Conservation (phyloP, 148 eudicot genomes). For the Drosera capensis region DNA sequence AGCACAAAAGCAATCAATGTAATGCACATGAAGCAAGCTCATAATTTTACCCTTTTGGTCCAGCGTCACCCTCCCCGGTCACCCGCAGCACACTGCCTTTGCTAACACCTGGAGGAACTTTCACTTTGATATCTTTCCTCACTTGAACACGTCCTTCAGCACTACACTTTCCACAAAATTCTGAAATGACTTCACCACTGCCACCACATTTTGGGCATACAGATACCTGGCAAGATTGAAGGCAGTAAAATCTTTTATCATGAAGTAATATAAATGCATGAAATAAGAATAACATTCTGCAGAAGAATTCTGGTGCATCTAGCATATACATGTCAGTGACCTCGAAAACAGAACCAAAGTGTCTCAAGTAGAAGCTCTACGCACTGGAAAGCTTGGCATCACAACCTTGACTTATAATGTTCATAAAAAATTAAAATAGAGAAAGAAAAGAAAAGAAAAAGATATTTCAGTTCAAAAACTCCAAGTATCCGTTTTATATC, state of each 20-base stretch:
- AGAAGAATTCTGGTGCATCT: neutral
- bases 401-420: too few relatives aligned
- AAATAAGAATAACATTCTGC: neutral
- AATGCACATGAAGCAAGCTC: conserved; percentile 1
- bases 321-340: too few relatives aligned
- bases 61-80: conserved; percentile 98
- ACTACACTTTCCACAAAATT: conserved; percentile 82
- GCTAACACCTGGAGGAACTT: conserved; percentile 96
- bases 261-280: neutral
- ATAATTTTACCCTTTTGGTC: conserved; percentile 74
- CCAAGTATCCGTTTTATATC: too few relatives aligned
- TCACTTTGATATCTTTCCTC: conserved; percentile 83
- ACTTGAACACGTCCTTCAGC: conserved; percentile 84
- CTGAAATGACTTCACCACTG: conserved; percentile 84
- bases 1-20: too few relatives aligned
- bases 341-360: too few relatives aligned
- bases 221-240: conserved; percentile 45
- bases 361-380: too few relatives aligned
- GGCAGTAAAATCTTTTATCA: neutral
- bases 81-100: conserved; percentile 94
- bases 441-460: too few relatives aligned
- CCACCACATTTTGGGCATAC: conserved; percentile 96
- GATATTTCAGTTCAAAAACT: too few relatives aligned
- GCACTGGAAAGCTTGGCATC: too few relatives aligned
- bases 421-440: too few relatives aligned